Conservation (phyloP, 345 rosid species). For the Gossypium raimondii region DNA sequence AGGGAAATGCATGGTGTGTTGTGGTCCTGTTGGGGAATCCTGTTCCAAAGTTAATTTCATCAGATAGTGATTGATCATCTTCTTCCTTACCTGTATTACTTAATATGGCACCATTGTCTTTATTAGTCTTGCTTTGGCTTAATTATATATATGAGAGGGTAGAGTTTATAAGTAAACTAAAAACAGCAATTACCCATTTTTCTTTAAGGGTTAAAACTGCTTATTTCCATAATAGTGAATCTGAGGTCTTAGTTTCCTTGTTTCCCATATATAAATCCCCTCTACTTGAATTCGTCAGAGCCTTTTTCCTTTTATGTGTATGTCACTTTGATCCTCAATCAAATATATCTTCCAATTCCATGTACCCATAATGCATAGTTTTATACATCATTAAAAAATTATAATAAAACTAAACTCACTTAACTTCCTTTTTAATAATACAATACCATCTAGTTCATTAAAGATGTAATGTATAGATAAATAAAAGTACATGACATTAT, state of each 20-base stretch:
- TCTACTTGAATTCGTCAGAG: background rate
- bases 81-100: conserved; percentile 11
- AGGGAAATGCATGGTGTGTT: conserved; percentile 4
- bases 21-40: conserved; percentile 41
- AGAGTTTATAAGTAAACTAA: background rate
- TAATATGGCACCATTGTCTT: conserved; percentile 9
- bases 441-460: too few species aligned
- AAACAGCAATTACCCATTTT: background rate
- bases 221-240: background rate
- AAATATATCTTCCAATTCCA: too few species aligned
- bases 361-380: too few species aligned
- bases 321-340: too few species aligned
- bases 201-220: background rate
- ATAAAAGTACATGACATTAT: too few species aligned
- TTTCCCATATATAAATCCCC: background rate
- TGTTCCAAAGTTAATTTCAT: conserved; percentile 28
- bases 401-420: too few species aligned
- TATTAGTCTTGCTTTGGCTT: conserved; percentile 9
- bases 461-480: too few species aligned
- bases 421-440: too few species aligned
- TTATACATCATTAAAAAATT: too few species aligned
- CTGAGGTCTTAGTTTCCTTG: background rate
- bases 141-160: background rate
- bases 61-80: conserved; percentile 42
- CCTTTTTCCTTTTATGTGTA: background rate